Conservation (phyloP, 495 filamentous ascomycete species). For the Trichoderma reesei region DNA sequence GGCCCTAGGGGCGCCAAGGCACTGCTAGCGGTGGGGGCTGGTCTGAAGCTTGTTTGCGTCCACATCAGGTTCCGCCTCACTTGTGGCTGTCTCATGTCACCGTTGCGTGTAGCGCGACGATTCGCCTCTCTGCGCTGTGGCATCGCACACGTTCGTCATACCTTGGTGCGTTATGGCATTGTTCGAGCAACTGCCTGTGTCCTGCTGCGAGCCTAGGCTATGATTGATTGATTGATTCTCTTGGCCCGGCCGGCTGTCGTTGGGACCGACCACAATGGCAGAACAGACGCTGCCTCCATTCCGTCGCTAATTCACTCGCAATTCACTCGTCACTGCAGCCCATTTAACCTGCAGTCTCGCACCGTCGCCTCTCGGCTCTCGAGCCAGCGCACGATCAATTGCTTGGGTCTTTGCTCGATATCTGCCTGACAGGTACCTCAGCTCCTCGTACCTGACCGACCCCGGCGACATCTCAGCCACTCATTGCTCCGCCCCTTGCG, state of each 20-base stretch:
- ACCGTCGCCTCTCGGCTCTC: too few relatives aligned
- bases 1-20: neutral
- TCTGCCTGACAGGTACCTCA: neutral
- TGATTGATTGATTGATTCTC: too few relatives aligned
- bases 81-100: constrained; percentile 1
- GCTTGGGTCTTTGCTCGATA: neutral
- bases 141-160: neutral
- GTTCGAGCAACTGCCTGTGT: too few relatives aligned
- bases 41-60: neutral
- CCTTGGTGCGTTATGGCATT: neutral
- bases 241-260: too few relatives aligned
- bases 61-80: neutral
- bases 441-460: too few relatives aligned
- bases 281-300: too few relatives aligned
- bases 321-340: neutral
- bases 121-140: constrained; percentile 3
- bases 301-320: too few relatives aligned
- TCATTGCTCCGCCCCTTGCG: too few relatives aligned
- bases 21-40: neutral
- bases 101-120: constrained; percentile 1
- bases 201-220: too few relatives aligned
- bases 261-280: too few relatives aligned
- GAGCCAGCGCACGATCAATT: neutral
- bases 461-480: too few relatives aligned
- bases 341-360: constrained; percentile 1